Evolutionary conservation across 2,329 filamentous ascomycete species (phyloP), one percentile per base, ranked within the genome.

Genomic region (Aplosporella prunicola): DNA sequence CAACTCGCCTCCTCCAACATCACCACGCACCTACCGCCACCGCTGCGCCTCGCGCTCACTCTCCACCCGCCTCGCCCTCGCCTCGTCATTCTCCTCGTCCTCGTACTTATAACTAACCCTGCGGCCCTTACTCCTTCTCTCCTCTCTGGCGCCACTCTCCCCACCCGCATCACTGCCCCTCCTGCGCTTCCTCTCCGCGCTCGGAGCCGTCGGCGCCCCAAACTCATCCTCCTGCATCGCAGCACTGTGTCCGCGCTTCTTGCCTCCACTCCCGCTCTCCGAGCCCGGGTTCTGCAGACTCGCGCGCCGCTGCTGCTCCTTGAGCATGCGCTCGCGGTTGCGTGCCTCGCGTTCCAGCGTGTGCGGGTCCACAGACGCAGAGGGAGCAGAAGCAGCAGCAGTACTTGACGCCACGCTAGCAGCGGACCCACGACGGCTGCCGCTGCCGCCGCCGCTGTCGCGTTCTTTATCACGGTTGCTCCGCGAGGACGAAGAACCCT

Each of bases 331-430:
- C 55, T 82, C 78, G 30, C 78, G 68, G 50, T 80, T 72, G 11
- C 77, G 66, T 9, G 73, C 74, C 52, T 82, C 79, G 15, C 80
- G 74, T 56, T 85, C 80, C 0, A 78, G 64, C 2, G 80, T 79
- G 55, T 83, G 79, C n/a, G 74, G 68, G 45, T 82, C 76, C 5
- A 39, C 51, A 10, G 39, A 23, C 9, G 36, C 32, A 9, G 35
- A 25, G 9, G 39, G 50, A 9, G 45, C 31, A n/a, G n/a, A n/a
- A 1, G 47, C 17, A 3, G 38, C n/a, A 15, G 32, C 14, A 9
- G 38, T 20, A 8, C 20, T 8, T 9, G 30, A 31, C 16, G 25
- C 28, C 4, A 20, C 14, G 25, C 32, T 35, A 31, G n/a, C 24
- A 25, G 9, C 23, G 23, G 9, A n/a, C 9, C 23, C n/a, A 20